phyloP scores from a whole-genome alignment of 139 green algal genomes.

The Chlamydomonas sp. region DNA sequence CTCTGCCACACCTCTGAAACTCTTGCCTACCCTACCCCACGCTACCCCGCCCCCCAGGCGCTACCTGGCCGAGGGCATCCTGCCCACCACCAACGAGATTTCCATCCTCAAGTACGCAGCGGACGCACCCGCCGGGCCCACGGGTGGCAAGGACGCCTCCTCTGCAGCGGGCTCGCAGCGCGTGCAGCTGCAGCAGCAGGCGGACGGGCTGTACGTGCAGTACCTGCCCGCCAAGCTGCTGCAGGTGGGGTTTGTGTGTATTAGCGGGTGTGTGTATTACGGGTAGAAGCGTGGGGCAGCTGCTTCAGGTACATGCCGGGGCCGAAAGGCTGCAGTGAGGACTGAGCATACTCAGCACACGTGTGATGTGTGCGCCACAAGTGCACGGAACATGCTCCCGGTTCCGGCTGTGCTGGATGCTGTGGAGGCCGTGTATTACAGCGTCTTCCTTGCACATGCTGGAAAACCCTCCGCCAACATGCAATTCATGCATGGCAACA shows the following conservation, averaged over 20 bases:
- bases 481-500: background rate
- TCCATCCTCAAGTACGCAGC: slow-evolving; percentile 84
- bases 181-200: slow-evolving; percentile 55
- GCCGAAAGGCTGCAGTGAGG: too few relatives aligned
- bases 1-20: too few relatives aligned
- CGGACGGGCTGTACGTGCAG: slow-evolving; percentile 88
- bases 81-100: slow-evolving; percentile 99
- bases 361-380: too few relatives aligned
- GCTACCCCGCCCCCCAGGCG: too few relatives aligned
- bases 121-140: background rate
- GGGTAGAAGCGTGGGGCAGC: background rate
- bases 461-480: background rate
- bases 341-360: too few relatives aligned
- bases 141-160: background rate
- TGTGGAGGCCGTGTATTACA: too few relatives aligned
- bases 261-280: background rate
- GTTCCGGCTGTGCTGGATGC: too few relatives aligned
- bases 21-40: too few relatives aligned
- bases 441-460: background rate
- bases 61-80: slow-evolving; percentile 91
- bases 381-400: too few relatives aligned
- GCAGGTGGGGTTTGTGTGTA: background rate
- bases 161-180: background rate
- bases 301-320: too few relatives aligned
- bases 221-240: slow-evolving; percentile 81